Evolutionary conservation across 2,329 filamentous ascomycete genomes (phyloP).

Genomic region (Aphanoascus verrucosus): DNA sequence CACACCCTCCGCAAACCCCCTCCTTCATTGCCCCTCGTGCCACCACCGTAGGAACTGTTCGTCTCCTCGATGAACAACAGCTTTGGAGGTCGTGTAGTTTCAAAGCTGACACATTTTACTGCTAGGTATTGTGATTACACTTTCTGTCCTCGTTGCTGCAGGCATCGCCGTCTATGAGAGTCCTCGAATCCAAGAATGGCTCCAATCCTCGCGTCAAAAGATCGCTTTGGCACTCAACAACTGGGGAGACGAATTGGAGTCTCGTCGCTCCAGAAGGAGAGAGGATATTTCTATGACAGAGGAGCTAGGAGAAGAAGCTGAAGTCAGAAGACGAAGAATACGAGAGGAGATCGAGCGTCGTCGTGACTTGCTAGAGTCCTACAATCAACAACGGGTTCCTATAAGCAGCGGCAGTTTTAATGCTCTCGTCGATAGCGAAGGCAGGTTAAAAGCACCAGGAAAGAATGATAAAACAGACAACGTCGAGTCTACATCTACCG

Average conservation of each 20-base stretch:
- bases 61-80: conserved; percentile 13
- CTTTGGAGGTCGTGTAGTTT: too few relatives aligned
- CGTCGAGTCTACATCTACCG: conserved; percentile 28
- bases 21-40: conserved; percentile 2
- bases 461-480: neutral
- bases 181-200: conserved; percentile 52
- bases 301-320: conserved; percentile 35
- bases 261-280: conserved; percentile 23
- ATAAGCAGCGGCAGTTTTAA: conserved; percentile 31
- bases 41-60: too few relatives aligned
- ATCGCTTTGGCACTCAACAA: conserved; percentile 49
- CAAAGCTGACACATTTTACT: neutral
- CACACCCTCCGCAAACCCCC: conserved; percentile 6
- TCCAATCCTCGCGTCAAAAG: conserved; percentile 51
- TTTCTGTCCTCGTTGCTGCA: conserved; percentile 51
- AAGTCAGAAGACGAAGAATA: conserved; percentile 35
- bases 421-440: conserved; percentile 36
- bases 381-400: conserved; percentile 22
- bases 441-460: conserved; percentile 22
- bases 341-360: conserved; percentile 39
- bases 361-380: conserved; percentile 32
- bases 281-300: conserved; percentile 41
- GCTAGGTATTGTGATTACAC: conserved; percentile 51
- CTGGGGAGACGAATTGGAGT: conserved; percentile 50
- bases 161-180: conserved; percentile 54